Percentiles rank a stretch among this genome's conserved stretches.
Conservation (phyloP, 331 rosid species). For the Saraca asoca region DNA sequence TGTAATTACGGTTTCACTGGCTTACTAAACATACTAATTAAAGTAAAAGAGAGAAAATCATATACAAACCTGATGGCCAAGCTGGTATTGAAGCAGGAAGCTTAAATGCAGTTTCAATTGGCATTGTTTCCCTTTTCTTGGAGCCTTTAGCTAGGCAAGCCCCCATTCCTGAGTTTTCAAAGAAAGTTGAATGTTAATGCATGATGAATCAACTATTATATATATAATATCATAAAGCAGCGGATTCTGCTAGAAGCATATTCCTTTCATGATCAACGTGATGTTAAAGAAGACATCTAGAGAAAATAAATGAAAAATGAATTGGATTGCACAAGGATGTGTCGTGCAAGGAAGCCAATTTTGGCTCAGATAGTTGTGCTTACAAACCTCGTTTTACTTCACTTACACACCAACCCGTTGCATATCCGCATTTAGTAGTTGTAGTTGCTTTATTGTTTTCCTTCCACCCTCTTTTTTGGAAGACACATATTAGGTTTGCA, state of each 20-base stretch:
- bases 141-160: slow-evolving; percentile 2
- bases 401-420: slow-evolving; percentile 34
- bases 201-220: background rate
- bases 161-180: slow-evolving; percentile 26
- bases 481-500: too few relatives aligned
- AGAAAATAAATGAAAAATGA: background rate
- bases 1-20: too few relatives aligned
- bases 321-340: slow-evolving; percentile 1
- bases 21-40: background rate
- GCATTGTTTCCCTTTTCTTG: slow-evolving; percentile 33
- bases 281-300: background rate
- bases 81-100: slow-evolving; percentile 55
- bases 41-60: background rate
- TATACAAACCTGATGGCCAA: slow-evolving; percentile 53
- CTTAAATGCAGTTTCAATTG: slow-evolving; percentile 57
- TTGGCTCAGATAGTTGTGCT: slow-evolving; percentile 24
- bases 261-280: background rate
- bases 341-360: slow-evolving; percentile 31
- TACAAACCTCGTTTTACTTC: slow-evolving; percentile 26
- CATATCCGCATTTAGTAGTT: background rate
- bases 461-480: slow-evolving; percentile 24
- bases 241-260: slow-evolving; percentile 21
- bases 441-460: background rate
- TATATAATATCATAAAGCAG: background rate
- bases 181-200: slow-evolving; percentile 10